Conservation (phyloP, 352 stramenopile genomes). For the Phytopythium cucurbitacearum region DNA sequence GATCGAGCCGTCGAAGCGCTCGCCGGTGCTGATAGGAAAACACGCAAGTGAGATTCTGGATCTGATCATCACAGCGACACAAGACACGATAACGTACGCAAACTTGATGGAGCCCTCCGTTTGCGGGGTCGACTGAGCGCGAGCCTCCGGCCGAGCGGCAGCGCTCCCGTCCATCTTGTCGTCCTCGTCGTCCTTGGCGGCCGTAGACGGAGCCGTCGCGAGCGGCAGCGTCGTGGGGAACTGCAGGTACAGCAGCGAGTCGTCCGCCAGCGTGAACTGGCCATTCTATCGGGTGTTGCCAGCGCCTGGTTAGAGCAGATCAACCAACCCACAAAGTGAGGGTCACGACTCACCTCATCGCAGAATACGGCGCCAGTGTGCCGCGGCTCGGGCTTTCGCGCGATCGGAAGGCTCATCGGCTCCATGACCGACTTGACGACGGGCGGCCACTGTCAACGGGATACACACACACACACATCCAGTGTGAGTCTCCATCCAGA, state of each 20-base stretch:
- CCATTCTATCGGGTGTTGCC: constrained; percentile 16
- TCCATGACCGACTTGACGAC: constrained; percentile 78
- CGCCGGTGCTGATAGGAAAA: background rate
- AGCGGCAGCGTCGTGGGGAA: constrained; percentile 80
- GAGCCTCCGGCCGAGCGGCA: constrained; percentile 4
- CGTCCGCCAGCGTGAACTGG: constrained; percentile 49
- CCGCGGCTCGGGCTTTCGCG: constrained; percentile 54
- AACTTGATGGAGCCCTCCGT: constrained; percentile 4
- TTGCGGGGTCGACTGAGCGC: background rate
- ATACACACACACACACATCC: background rate
- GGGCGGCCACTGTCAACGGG: constrained; percentile 53
- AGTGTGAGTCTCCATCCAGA: no score
- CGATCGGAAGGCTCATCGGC: constrained; percentile 75
- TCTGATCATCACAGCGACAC: background rate
- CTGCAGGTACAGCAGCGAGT: constrained; percentile 81
- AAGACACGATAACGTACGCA: background rate
- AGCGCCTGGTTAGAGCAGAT: background rate
- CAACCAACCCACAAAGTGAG: background rate
- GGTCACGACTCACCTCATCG: constrained; percentile 20
- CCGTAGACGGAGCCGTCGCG: constrained; percentile 20
- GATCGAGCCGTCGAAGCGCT: constrained; percentile 60
- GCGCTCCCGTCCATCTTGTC: constrained; percentile 25
- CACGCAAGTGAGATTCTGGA: background rate
- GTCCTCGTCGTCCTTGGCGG: constrained; percentile 21
- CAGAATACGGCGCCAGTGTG: constrained; percentile 63